These are phyloP conservation scores for Arctium lappa DNA, from an alignment of 129 eudicot genomes.

Conservation along the genomic window DNA sequence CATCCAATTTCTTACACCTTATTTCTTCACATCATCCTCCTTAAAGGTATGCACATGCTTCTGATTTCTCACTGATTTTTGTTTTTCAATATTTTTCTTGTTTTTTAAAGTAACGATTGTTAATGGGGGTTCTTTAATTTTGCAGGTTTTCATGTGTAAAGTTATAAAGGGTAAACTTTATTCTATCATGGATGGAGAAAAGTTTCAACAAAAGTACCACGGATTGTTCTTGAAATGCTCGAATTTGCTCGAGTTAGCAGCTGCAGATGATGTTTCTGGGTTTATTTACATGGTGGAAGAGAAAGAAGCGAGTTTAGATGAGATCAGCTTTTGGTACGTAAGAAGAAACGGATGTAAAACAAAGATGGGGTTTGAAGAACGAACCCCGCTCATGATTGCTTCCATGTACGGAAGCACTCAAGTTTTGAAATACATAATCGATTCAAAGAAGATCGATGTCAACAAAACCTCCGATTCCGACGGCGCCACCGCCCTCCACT, in stretches of 20 bases:
- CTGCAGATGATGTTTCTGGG: conserved; percentile 56
- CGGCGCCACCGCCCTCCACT: conserved; percentile 68
- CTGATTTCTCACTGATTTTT: neutral
- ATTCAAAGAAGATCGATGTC: conserved; percentile 22
- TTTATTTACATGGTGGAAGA: conserved; percentile 47
- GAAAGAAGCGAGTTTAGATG: conserved; percentile 40
- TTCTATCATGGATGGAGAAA: conserved; percentile 46
- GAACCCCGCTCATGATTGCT: conserved; percentile 84
- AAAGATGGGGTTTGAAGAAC: conserved; percentile 61
- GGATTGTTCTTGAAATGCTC: conserved; percentile 29
- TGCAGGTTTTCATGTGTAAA: conserved; percentile 46
- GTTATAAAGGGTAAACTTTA: conserved; percentile 31
- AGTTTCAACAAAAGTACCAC: conserved; percentile 14
- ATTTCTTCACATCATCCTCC: neutral
- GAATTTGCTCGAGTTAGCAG: conserved; percentile 69
- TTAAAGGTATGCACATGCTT: neutral
- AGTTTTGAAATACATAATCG: conserved; percentile 49
- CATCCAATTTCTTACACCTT: neutral
- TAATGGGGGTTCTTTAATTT: neutral
- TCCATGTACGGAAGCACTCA: conserved; percentile 60
- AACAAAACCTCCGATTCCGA: conserved; percentile 55
- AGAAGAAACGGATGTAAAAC: conserved; percentile 44
- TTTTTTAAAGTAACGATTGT: neutral
- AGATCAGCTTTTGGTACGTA: conserved; percentile 67
- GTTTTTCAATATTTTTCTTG: neutral